Evolutionary conservation across 768 basidiomycete genomes (phyloP).

Genomic region (Mycena amicta): DNA sequence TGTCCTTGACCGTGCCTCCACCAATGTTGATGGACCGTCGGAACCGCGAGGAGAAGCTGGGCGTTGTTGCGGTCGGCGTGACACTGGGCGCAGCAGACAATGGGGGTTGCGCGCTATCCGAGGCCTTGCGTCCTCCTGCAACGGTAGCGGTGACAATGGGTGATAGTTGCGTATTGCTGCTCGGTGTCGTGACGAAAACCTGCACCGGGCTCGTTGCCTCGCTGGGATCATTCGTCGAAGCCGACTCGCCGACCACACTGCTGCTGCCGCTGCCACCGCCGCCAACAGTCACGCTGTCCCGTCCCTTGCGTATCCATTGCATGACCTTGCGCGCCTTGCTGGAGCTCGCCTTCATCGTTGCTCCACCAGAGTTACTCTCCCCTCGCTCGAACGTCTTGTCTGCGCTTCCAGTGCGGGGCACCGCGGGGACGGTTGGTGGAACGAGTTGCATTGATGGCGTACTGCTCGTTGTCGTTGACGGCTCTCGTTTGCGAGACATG

Average conservation of each 20-base stretch:
- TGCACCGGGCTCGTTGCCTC: conserved; percentile 35
- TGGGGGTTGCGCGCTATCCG: conserved; percentile 34
- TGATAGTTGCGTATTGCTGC: conserved; percentile 26
- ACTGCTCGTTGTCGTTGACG: conserved; percentile 30
- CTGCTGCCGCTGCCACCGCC: neutral
- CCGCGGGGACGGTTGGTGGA: conserved; percentile 1
- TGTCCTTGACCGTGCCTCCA: conserved; percentile 25
- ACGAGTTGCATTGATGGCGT: conserved; percentile 10
- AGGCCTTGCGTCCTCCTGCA: conserved; percentile 31
- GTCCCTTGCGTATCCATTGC: conserved; percentile 87
- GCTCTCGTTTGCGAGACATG: conserved; percentile 37
- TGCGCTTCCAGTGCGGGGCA: conserved; percentile 14
- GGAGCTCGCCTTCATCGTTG: conserved; percentile 68
- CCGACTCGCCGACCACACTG: conserved; percentile 3
- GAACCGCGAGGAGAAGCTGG: conserved; percentile 50
- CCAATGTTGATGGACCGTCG: conserved; percentile 50
- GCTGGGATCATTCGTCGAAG: conserved; percentile 15
- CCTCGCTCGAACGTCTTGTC: conserved; percentile 22
- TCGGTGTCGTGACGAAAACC: conserved; percentile 44
- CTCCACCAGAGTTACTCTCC: conserved; percentile 34
- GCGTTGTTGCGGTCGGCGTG: conserved; percentile 44
- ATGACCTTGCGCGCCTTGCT: conserved; percentile 93
- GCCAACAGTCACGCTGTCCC: conserved; percentile 20
- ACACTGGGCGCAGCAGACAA: conserved; percentile 46
- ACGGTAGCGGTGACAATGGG: conserved; percentile 26